Evolutionary conservation across 2,329 filamentous ascomycete genomes (phyloP).

Genomic region (Fusarium cyanostomum): DNA sequence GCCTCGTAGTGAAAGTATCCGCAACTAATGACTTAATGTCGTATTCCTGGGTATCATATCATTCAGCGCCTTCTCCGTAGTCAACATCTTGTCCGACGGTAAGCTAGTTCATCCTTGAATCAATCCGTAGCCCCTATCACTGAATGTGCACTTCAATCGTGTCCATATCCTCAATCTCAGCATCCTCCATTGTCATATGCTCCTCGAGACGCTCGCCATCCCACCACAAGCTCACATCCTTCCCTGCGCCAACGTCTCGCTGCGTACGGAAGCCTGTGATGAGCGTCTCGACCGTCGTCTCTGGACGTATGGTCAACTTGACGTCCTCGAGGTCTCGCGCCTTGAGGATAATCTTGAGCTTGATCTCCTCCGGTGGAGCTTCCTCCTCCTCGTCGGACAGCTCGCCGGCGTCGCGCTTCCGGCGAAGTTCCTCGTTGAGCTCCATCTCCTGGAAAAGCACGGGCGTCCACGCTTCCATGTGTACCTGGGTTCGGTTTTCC

Average conservation of each 20-base stretch:
- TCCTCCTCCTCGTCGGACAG: constrained; percentile 47
- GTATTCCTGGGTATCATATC: constrained; percentile 45
- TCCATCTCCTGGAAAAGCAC: constrained; percentile 64
- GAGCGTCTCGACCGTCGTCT: constrained; percentile 70
- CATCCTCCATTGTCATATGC: constrained; percentile 67
- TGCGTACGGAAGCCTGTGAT: constrained; percentile 68
- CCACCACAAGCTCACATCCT: constrained; percentile 71
- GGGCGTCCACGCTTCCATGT: constrained; percentile 80
- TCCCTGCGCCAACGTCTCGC: constrained; percentile 60
- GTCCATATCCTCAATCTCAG: constrained; percentile 80
- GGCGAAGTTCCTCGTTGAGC: constrained; percentile 58
- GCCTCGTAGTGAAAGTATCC: neutral
- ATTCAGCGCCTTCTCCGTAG: constrained; percentile 24
- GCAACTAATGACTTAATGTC: constrained; percentile 11
- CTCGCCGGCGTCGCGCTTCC: constrained; percentile 55
- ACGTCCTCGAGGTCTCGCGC: constrained; percentile 60
- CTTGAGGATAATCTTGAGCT: constrained; percentile 63
- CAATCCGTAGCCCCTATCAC: neutral
- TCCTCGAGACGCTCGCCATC: constrained; percentile 78
- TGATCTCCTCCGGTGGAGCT: constrained; percentile 43
- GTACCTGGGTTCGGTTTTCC: constrained; percentile 78
- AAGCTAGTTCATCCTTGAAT: constrained; percentile 7
- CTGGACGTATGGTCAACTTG: constrained; percentile 60
- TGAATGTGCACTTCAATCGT: constrained; percentile 72
- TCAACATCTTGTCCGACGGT: neutral